Evolutionary conservation across 1,284 basidiomycete species (phyloP).

Genomic region (Chondrostereum purpureum): DNA sequence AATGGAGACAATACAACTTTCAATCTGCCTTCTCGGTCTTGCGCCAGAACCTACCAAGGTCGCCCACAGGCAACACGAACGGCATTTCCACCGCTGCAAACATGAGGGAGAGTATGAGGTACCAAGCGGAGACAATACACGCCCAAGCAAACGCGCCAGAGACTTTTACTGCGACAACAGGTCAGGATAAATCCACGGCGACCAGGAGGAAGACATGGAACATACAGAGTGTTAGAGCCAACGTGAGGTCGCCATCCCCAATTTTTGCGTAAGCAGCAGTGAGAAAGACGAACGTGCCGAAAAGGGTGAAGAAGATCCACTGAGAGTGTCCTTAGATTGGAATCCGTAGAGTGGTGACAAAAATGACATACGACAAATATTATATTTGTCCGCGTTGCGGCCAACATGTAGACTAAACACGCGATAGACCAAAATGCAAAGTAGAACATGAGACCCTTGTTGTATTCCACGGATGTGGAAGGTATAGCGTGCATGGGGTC

Average conservation of each 20-base stretch:
- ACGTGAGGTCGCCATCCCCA: constrained; percentile 10
- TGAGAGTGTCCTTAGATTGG: not conserved
- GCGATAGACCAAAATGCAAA: constrained; percentile 15
- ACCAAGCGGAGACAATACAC: constrained; percentile 12
- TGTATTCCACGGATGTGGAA: constrained; percentile 9
- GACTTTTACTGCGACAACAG: constrained; percentile 13
- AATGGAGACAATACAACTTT: constrained; percentile 3
- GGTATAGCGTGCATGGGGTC: constrained; percentile 16
- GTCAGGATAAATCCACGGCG: not conserved
- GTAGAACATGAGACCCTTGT: constrained; percentile 17
- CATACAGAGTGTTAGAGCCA: constrained; percentile 10
- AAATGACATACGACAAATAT: constrained; percentile 13
- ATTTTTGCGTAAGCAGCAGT: constrained; percentile 13
- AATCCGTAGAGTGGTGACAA: not conserved
- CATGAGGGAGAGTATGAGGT: constrained; percentile 13
- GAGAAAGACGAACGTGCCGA: constrained; percentile 12
- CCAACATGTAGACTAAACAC: constrained; percentile 12
- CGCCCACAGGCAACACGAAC: constrained; percentile 14
- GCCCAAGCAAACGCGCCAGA: constrained; percentile 16
- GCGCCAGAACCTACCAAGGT: constrained; percentile 13
- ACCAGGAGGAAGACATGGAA: not conserved
- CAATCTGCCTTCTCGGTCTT: constrained; percentile 3
- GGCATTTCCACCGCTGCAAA: constrained; percentile 17
- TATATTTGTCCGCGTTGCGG: constrained; percentile 14
- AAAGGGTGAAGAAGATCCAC: constrained; percentile 14